Evolutionary conservation across 352 stramenopile species (phyloP).

Genomic region (Pythium folliculosum): DNA sequence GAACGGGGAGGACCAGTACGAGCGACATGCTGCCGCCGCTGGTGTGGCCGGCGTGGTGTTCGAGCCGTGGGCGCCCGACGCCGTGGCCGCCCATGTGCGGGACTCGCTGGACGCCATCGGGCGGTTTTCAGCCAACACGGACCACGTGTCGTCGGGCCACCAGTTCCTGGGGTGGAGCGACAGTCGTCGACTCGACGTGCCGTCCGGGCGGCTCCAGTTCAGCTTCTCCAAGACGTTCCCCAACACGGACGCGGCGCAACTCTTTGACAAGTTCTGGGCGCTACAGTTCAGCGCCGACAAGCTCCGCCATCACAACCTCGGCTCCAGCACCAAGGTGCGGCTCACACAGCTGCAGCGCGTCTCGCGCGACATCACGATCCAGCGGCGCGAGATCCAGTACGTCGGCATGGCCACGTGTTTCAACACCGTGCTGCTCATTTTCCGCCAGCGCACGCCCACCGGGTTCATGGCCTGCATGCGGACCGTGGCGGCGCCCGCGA

Average conservation of each 20-base stretch:
- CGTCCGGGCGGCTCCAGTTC: constrained; percentile 15
- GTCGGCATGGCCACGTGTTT: constrained; percentile 13
- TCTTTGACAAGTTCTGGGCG: constrained; percentile 19
- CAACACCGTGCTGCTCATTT: constrained; percentile 22
- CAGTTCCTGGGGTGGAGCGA: constrained; percentile 24
- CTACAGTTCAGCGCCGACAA: constrained; percentile 23
- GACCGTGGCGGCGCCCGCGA: constrained; percentile 8
- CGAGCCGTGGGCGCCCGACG: constrained; percentile 1
- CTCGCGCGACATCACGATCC: constrained; percentile 8
- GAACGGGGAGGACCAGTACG: neutral
- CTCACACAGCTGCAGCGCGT: neutral
- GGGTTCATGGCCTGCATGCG: constrained; percentile 17
- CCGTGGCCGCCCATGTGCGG: neutral
- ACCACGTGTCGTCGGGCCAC: constrained; percentile 3
- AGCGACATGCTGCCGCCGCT: too few relatives aligned
- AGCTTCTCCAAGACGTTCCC: constrained; percentile 21
- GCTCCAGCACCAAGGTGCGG: constrained; percentile 20
- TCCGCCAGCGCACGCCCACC: constrained; percentile 5
- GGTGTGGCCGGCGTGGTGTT: neutral
- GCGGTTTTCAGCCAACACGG: constrained; percentile 1
- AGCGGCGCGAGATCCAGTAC: constrained; percentile 15
- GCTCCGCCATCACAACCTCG: constrained; percentile 12
- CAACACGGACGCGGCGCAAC: constrained; percentile 1
- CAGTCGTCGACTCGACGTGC: constrained; percentile 10
- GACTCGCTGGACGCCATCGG: constrained; percentile 11